Conservation (phyloP, 163 green algal genomes). For the Chlamydomonas reinhardtii region DNA sequence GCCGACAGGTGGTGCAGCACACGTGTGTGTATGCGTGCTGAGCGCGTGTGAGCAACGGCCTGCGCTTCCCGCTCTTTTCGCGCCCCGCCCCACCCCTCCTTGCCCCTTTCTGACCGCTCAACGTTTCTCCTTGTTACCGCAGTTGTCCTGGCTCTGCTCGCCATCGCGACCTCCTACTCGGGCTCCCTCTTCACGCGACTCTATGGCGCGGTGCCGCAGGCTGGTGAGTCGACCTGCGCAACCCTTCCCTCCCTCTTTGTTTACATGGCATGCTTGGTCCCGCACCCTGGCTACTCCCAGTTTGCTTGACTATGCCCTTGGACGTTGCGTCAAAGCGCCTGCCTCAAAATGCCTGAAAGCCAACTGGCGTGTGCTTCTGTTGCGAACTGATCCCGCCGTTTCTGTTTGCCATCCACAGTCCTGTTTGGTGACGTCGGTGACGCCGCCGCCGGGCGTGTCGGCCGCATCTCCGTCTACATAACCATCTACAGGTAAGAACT, state of each 20-base stretch:
- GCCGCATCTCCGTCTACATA: constrained; percentile 56
- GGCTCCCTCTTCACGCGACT: constrained; percentile 63
- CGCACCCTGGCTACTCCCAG: too few species aligned
- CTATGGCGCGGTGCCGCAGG: constrained; percentile 40
- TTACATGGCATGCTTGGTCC: too few species aligned
- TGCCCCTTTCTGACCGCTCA: background rate
- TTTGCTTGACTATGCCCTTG: too few species aligned
- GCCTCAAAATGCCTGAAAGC: too few species aligned
- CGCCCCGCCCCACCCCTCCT: too few species aligned
- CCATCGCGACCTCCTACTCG: constrained; percentile 58
- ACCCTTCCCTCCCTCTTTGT: too few species aligned
- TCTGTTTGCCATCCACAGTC: too few species aligned
- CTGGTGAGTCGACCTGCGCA: constrained; percentile 26
- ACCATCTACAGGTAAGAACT: constrained; percentile 61
- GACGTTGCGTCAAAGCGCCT: too few species aligned
- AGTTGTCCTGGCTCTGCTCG: constrained; percentile 38
- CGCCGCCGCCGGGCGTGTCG: constrained; percentile 58
- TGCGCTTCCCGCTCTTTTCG: too few species aligned
- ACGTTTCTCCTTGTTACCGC: background rate
- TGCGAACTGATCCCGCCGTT: too few species aligned
- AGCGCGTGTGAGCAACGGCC: too few species aligned
- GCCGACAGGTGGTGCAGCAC: background rate
- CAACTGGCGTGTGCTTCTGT: too few species aligned
- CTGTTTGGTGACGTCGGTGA: constrained; percentile 71
- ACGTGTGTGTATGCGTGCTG: background rate